Conservation (phyloP, 2,329 filamentous ascomycete species). For the Trichoderma breve region DNA sequence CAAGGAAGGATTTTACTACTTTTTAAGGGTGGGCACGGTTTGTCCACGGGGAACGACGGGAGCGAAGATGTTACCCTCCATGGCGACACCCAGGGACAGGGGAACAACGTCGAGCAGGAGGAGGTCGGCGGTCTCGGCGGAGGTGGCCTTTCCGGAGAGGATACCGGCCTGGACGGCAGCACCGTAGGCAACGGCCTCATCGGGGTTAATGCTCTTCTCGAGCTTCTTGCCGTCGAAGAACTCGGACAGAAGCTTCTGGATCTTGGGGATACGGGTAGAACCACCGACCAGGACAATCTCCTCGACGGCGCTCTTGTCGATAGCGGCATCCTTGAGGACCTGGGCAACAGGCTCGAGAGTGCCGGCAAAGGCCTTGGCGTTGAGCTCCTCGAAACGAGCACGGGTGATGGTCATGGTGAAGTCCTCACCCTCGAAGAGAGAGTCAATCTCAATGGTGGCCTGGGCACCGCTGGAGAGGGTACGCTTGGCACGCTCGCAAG, state of each 20-base stretch:
- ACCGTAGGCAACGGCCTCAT: slow-evolving; percentile 98
- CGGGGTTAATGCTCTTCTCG: slow-evolving; percentile 99
- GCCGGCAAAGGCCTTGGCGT: slow-evolving; percentile 90
- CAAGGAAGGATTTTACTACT: too few species aligned
- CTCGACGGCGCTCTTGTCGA: slow-evolving; percentile 89
- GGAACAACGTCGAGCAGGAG: slow-evolving; percentile 95
- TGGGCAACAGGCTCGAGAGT: slow-evolving; percentile 95
- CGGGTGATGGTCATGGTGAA: slow-evolving; percentile 97
- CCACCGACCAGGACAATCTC: slow-evolving; percentile 99
- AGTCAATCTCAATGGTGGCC: slow-evolving; percentile 98
- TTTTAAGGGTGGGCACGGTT: slow-evolving; percentile 62
- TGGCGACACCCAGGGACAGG: slow-evolving; percentile 95
- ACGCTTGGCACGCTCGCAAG: slow-evolving; percentile 99
- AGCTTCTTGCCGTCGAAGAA: slow-evolving; percentile 99
- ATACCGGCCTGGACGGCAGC: slow-evolving; percentile 98
- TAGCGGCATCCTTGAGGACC: slow-evolving; percentile 86
- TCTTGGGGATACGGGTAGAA: slow-evolving; percentile 96
- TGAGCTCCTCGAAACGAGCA: slow-evolving; percentile 98
- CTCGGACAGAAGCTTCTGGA: slow-evolving; percentile 98
- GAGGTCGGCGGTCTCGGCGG: slow-evolving; percentile 89
- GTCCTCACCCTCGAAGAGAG: slow-evolving; percentile 95
- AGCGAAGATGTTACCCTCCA: slow-evolving; percentile 99
- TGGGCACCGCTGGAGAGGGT: slow-evolving; percentile 96
- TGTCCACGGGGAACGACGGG: slow-evolving; percentile 81
- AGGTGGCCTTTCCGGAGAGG: slow-evolving; percentile 95